These are phyloP conservation scores for Ustilago bromivora DNA, from an alignment of 1,284 basidiomycete genomes.

Conservation along the genomic window DNA sequence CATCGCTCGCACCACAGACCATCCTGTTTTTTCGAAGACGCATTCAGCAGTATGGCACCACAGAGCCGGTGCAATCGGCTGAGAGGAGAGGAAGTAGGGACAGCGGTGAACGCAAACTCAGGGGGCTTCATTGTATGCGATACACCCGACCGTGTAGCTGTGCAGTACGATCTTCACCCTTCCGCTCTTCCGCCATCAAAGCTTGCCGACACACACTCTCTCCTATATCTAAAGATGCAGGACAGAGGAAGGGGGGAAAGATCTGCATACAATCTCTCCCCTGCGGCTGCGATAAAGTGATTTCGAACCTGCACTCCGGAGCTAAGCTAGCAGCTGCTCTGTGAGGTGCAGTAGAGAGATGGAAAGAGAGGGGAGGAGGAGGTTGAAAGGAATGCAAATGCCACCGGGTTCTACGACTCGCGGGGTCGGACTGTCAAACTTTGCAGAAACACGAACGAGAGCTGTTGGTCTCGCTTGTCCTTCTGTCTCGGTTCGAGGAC, in stretches of 20 bases:
- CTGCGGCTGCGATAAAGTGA: background rate
- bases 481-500: background rate
- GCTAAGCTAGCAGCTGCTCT: background rate
- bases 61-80: background rate
- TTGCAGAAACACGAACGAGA: background rate
- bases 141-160: conserved; percentile 1
- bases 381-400: background rate
- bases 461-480: background rate
- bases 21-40: background rate
- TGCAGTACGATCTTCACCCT: conserved; percentile 1
- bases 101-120: background rate
- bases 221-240: background rate
- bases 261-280: background rate
- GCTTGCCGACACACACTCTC: background rate
- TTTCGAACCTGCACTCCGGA: conserved; percentile 3
- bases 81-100: background rate
- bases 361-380: background rate
- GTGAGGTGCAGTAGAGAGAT: too few species aligned
- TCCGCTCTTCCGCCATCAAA: conserved; percentile 2
- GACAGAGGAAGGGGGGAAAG: background rate
- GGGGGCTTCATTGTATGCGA: background rate
- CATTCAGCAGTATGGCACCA: background rate
- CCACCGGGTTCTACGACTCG: background rate
- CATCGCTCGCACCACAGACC: background rate
- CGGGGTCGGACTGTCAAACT: conserved; percentile 28